Conservation (phyloP, 768 basidiomycete species). For the Podaxis sp. region DNA sequence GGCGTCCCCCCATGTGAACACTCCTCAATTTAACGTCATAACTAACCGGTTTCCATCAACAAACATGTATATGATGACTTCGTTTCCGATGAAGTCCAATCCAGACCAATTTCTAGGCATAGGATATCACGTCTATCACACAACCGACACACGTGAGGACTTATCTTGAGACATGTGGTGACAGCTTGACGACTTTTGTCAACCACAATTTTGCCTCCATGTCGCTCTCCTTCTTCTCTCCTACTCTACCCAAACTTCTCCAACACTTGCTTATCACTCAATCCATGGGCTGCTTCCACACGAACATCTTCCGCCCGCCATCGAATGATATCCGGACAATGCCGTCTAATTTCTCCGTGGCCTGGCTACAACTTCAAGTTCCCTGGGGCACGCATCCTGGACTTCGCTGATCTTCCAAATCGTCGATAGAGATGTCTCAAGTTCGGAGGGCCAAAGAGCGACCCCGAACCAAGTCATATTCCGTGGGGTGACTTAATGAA, state of each 20-base stretch:
- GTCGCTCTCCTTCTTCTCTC: not conserved
- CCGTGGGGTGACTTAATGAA: not conserved
- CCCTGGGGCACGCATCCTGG: not conserved
- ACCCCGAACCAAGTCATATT: not conserved
- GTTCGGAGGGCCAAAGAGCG: slow-evolving; percentile 1
- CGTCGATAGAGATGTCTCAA: not conserved
- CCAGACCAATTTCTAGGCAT: not conserved
- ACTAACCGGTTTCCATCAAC: too few species aligned
- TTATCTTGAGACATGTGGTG: not conserved
- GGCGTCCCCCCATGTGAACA: not conserved
- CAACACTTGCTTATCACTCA: not conserved
- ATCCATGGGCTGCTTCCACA: not conserved
- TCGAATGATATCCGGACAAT: not conserved
- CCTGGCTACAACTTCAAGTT: not conserved
- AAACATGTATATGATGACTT: too few species aligned
- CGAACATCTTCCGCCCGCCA: not conserved
- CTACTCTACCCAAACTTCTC: not conserved
- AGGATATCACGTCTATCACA: not conserved
- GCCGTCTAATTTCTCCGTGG: not conserved
- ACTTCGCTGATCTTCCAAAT: too few species aligned
- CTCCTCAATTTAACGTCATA: not conserved
- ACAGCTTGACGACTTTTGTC: not conserved
- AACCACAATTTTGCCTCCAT: not conserved
- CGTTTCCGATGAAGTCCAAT: not conserved
- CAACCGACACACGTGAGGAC: not conserved